Percentiles rank a stretch among this genome's conserved stretches.
These are phyloP conservation scores for Musa itinerans DNA, from an alignment of 176 grass and related monocot species.

Conservation along the genomic window DNA sequence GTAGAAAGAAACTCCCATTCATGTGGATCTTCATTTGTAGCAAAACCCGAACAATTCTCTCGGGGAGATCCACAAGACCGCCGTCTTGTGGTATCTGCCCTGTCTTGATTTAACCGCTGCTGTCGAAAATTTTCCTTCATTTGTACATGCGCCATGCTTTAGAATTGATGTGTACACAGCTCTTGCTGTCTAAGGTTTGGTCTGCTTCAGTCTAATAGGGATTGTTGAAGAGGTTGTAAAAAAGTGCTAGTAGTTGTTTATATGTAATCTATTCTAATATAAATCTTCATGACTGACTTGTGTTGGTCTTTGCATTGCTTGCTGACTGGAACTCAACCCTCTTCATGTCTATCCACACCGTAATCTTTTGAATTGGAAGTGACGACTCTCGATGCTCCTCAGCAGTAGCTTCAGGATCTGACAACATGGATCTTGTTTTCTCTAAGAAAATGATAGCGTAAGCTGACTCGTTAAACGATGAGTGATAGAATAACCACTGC, in stretches of 20 bases:
- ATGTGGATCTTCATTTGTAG: slow-evolving; percentile 2
- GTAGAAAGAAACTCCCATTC: not conserved
- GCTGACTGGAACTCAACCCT: not conserved
- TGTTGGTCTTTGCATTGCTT: slow-evolving; percentile 1
- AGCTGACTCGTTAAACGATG: too few relatives aligned
- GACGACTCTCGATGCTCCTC: not conserved
- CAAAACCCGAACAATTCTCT: not conserved
- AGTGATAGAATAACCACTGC: too few relatives aligned
- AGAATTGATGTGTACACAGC: not conserved
- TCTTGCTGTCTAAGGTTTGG: not conserved
- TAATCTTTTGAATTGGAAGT: not conserved
- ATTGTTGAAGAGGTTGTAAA: not conserved
- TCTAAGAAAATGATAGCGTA: not conserved
- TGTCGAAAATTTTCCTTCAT: not conserved
- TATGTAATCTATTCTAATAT: not conserved
- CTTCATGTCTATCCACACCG: not conserved
- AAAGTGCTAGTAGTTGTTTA: not conserved
- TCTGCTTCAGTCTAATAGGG: not conserved
- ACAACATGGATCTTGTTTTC: not conserved
- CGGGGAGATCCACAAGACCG: not conserved
- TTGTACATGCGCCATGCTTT: not conserved
- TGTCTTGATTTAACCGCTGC: not conserved
- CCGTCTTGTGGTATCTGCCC: not conserved
- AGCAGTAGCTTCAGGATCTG: not conserved
- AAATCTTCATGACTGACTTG: not conserved